phyloP scores from a whole-genome alignment of 805 yeast species.

The Saccharomycopsis malanga region DNA sequence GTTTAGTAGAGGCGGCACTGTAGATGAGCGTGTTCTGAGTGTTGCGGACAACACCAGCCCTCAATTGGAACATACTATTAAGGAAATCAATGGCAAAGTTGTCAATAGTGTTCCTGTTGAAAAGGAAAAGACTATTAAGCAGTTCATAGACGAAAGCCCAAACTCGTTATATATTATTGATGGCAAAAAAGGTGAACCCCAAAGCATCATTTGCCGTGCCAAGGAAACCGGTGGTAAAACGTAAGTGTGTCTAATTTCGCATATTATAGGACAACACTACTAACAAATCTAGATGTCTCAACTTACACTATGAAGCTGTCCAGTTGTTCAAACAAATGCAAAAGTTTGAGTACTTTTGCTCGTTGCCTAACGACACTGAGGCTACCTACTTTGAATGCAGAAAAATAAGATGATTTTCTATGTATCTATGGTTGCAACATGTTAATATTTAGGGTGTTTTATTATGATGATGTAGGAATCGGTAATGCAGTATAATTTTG shows the following conservation, averaged over 20 bases:
- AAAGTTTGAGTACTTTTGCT: conserved; percentile 20
- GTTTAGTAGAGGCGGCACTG: not conserved
- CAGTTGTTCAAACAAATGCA: conserved; percentile 21
- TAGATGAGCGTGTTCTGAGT: conserved; percentile 1
- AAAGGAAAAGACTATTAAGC: conserved; percentile 8
- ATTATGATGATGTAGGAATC: no score
- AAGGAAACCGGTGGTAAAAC: conserved; percentile 13
- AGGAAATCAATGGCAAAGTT: conserved; percentile 12
- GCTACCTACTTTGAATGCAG: conserved; percentile 22
- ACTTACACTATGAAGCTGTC: conserved; percentile 19
- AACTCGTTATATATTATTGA: conserved; percentile 19
- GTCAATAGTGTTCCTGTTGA: conserved; percentile 8
- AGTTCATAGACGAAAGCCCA: conserved; percentile 18
- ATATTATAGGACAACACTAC: not conserved
- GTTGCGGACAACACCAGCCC: conserved; percentile 1
- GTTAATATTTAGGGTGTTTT: not conserved
- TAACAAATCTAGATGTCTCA: conserved; percentile 13
- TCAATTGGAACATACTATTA: conserved; percentile 12
- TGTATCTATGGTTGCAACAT: not conserved
- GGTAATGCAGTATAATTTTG: no score
- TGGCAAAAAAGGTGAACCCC: conserved; percentile 17
- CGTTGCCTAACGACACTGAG: conserved; percentile 16
- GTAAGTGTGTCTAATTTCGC: conserved; percentile 4
- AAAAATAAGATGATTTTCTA: conserved; percentile 10
- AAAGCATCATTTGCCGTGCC: conserved; percentile 19